Percentiles rank a stretch among this genome's conserved stretches.
These are phyloP conservation scores for Fusarium fujikuroi DNA, from an alignment of 2,329 filamentous ascomycete genomes.

Conservation along the genomic window DNA sequence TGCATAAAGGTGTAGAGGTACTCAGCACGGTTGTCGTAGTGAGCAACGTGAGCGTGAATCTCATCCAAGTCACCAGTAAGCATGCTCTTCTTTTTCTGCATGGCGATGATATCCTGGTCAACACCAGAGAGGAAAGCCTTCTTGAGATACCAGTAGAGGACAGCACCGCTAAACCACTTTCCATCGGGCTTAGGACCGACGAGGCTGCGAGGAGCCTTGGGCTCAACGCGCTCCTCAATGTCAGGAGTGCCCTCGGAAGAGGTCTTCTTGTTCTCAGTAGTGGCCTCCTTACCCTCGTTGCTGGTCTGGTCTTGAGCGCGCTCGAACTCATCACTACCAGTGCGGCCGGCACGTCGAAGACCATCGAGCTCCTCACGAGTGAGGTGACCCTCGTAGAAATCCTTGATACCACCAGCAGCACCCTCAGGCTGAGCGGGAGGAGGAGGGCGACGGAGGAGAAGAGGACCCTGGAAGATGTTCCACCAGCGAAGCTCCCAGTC, in stretches of 20 bases:
- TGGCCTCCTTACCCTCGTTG: constrained; percentile 40
- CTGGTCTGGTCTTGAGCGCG: constrained; percentile 30
- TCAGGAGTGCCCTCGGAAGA: neutral
- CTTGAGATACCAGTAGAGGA: constrained; percentile 44
- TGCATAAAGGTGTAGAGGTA: constrained; percentile 71
- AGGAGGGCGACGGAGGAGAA: constrained; percentile 59
- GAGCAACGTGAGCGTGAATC: constrained; percentile 65
- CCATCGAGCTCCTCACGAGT: constrained; percentile 63
- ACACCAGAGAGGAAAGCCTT: constrained; percentile 39
- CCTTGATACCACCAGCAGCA: constrained; percentile 62
- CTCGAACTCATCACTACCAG: constrained; percentile 37
- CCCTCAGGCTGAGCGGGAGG: constrained; percentile 72
- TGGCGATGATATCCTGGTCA: constrained; percentile 43
- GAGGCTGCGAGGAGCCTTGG: constrained; percentile 30
- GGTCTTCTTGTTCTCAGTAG: constrained; percentile 38
- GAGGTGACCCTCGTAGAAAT: constrained; percentile 67
- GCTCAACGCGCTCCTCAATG: constrained; percentile 6
- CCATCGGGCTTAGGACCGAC: constrained; percentile 39
- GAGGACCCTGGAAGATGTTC: constrained; percentile 63
- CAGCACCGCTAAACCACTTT: neutral
- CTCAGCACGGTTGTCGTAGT: constrained; percentile 68
- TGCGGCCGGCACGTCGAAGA: constrained; percentile 48
- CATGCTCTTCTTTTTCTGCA: constrained; percentile 56
- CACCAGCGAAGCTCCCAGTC: constrained; percentile 70
- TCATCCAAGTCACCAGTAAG: constrained; percentile 64